These are phyloP conservation scores for Cornus kousa DNA, from an alignment of 148 eudicot species.

Conservation along the genomic window DNA sequence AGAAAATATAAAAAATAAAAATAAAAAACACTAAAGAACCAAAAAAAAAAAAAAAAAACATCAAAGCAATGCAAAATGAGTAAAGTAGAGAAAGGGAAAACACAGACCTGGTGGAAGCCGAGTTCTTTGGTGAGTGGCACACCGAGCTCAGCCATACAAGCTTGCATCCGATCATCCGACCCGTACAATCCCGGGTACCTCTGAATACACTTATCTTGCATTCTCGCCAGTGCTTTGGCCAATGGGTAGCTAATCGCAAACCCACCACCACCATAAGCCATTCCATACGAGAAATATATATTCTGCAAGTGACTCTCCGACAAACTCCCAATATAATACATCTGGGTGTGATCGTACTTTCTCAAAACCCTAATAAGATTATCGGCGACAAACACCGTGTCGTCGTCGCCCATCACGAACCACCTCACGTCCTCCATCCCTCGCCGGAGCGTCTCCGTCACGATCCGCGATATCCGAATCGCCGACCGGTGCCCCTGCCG, in stretches of 20 bases:
- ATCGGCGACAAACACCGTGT: slow-evolving; percentile 76
- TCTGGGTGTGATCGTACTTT: slow-evolving; percentile 76
- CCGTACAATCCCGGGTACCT: slow-evolving; percentile 85
- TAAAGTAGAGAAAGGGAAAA: neutral
- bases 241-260: slow-evolving; percentile 86
- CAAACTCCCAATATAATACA: slow-evolving; percentile 71
- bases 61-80: too few species aligned
- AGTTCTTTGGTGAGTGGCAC: slow-evolving; percentile 86
- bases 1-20: too few species aligned
- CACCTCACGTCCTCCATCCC: slow-evolving; percentile 64
- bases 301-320: slow-evolving; percentile 88
- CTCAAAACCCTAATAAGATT: slow-evolving; percentile 58
- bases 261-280: slow-evolving; percentile 97
- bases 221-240: slow-evolving; percentile 72
- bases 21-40: too few species aligned
- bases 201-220: slow-evolving; percentile 80
- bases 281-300: slow-evolving; percentile 73
- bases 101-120: slow-evolving; percentile 84
- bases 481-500: slow-evolving; percentile 83
- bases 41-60: too few species aligned
- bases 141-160: slow-evolving; percentile 97
- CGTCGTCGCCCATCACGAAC: slow-evolving; percentile 92
- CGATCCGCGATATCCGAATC: slow-evolving; percentile 77
- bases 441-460: slow-evolving; percentile 61
- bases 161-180: slow-evolving; percentile 89